These are phyloP conservation scores for Metschnikowia anglica DNA, from an alignment of 805 yeast genomes.

Conservation along the genomic window DNA sequence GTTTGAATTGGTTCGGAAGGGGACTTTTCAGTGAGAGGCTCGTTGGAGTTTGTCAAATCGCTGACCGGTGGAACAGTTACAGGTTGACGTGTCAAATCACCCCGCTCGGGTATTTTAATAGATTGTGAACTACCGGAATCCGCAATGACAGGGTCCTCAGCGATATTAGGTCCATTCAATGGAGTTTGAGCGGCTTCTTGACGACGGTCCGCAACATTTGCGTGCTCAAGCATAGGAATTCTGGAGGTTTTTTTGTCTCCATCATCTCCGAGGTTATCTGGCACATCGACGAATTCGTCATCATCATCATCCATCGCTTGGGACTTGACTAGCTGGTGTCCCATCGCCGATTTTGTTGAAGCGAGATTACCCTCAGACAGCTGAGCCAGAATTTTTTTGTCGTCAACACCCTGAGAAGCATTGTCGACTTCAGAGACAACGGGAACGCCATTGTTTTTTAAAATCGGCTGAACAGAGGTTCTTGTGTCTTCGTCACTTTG, in stretches of 20 bases:
- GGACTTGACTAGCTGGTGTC: background rate
- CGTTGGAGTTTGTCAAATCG: background rate
- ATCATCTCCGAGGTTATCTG: conserved; percentile 14
- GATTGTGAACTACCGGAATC: conserved; percentile 1
- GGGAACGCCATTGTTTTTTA: too few species aligned
- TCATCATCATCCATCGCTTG: conserved; percentile 8
- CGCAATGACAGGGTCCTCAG: background rate
- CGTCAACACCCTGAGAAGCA: too few species aligned
- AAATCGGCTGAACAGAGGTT: background rate
- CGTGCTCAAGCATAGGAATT: conserved; percentile 6
- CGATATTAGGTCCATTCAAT: background rate
- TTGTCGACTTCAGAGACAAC: too few species aligned
- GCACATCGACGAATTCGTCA: conserved; percentile 20
- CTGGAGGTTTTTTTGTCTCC: conserved; percentile 5
- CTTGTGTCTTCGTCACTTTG: background rate
- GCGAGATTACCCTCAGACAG: background rate
- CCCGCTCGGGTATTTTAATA: conserved; percentile 6
- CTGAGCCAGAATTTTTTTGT: background rate
- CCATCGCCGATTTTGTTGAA: background rate
- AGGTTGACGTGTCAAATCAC: conserved; percentile 8
- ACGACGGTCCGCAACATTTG: background rate
- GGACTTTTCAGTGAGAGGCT: background rate
- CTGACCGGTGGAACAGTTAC: background rate
- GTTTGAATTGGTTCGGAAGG: background rate
- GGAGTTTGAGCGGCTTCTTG: background rate